Conservation (phyloP, 331 rosid genomes). For the Erythrophleum ivorense region DNA sequence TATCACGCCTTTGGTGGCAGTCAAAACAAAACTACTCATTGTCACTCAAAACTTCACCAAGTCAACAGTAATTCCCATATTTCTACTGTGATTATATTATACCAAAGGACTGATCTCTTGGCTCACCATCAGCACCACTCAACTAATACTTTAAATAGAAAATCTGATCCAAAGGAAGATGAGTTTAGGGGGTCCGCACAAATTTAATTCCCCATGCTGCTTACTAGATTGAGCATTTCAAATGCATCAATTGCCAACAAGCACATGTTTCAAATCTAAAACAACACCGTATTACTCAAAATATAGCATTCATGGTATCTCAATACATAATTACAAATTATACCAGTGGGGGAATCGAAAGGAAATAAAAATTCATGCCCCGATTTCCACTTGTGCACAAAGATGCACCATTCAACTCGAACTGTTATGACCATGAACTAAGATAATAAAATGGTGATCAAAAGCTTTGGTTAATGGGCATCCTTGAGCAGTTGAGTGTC, state of each 20-base stretch:
- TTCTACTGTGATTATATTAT: neutral
- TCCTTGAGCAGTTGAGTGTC: neutral
- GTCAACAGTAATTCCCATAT: neutral
- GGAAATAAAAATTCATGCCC: neutral
- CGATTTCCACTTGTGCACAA: neutral
- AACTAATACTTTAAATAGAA: neutral
- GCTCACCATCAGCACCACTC: neutral
- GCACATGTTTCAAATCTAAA: neutral
- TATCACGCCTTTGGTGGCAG: conserved; percentile 9
- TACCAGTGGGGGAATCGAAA: neutral
- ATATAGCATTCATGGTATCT: neutral
- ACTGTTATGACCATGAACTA: neutral
- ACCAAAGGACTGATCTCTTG: neutral
- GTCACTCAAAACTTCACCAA: neutral
- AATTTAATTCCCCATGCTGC: neutral
- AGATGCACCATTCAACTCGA: neutral
- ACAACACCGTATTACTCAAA: neutral
- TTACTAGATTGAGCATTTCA: conserved; percentile 3
- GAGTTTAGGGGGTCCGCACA: neutral
- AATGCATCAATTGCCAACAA: neutral
- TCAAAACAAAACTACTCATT: neutral
- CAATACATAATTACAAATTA: neutral
- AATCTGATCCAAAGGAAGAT: neutral
- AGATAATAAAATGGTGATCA: neutral
- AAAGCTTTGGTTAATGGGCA: neutral